Evolutionary conservation across 345 rosid genomes (phyloP).

Genomic region (Leavenworthia alabamica): DNA sequence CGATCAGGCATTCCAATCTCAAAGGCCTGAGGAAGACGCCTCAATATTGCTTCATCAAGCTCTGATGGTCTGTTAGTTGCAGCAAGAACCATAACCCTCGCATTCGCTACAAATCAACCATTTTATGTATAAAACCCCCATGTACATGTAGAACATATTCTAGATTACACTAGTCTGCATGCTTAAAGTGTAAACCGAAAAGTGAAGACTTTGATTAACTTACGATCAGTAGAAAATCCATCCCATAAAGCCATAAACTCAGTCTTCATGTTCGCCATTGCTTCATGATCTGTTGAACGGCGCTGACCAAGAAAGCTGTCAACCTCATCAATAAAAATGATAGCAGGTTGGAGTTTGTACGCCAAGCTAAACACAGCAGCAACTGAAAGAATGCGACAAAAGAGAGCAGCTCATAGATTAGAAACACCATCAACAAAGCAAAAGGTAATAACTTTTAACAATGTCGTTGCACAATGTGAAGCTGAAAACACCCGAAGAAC

Average conservation of each 20-base stretch:
- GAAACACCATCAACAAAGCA: no score
- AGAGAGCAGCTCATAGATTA: slow-evolving; percentile 1
- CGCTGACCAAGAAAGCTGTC: slow-evolving; percentile 96
- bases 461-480: no score
- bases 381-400: slow-evolving; percentile 69
- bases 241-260: slow-evolving; percentile 99
- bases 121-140: slow-evolving; percentile 1
- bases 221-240: slow-evolving; percentile 95
- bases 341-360: slow-evolving; percentile 90
- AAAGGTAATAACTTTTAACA: no score
- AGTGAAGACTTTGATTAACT: background rate
- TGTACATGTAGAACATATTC: no score
- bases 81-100: slow-evolving; percentile 88
- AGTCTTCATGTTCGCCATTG: slow-evolving; percentile 88
- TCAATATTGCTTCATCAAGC: slow-evolving; percentile 84
- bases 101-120: slow-evolving; percentile 48
- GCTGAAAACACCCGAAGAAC: no score
- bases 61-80: slow-evolving; percentile 93
- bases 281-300: slow-evolving; percentile 76
- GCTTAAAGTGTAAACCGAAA: background rate
- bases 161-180: background rate
- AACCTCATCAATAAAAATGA: slow-evolving; percentile 90
- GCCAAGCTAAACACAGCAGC: slow-evolving; percentile 96
- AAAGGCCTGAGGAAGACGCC: slow-evolving; percentile 83
- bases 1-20: slow-evolving; percentile 85